Evolutionary conservation across 2,329 filamentous ascomycete species (phyloP).

Genomic region (Fusarium sp.): DNA sequence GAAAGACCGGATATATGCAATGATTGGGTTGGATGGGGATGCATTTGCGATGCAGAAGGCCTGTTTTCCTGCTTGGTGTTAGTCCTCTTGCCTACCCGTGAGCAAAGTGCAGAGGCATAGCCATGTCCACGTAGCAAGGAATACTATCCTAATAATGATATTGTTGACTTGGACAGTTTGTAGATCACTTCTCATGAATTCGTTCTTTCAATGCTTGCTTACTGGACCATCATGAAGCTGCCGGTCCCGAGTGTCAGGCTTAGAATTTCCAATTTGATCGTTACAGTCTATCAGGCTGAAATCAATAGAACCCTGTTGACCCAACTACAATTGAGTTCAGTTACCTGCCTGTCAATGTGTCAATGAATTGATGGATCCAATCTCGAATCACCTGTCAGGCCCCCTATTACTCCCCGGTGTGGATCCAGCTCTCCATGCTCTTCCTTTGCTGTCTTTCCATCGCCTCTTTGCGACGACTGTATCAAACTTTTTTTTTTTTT

Average conservation of each 20-base stretch:
- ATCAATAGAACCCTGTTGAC: constrained; percentile 2
- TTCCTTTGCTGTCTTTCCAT: constrained; percentile 32
- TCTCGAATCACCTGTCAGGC: constrained; percentile 11
- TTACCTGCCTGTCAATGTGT: not conserved
- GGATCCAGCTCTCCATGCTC: constrained; percentile 32
- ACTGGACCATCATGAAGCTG: not conserved
- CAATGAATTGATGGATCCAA: constrained; percentile 15
- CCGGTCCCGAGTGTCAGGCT: not conserved
- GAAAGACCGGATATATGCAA: constrained; percentile 11
- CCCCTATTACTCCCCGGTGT: constrained; percentile 28
- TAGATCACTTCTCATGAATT: not conserved
- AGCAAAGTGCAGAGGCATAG: not conserved
- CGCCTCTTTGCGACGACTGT: constrained; percentile 25
- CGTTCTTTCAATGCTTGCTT: constrained; percentile 7
- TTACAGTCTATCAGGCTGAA: constrained; percentile 11
- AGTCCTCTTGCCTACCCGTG: constrained; percentile 1
- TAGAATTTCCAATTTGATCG: constrained; percentile 10
- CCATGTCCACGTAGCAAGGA: constrained; percentile 19
- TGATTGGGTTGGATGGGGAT: constrained; percentile 24
- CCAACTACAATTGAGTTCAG: not conserved
- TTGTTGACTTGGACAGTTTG: too few relatives aligned
- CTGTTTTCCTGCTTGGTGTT: constrained; percentile 23
- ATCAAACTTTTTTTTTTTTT: constrained; percentile 36
- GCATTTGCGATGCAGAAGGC: constrained; percentile 19
- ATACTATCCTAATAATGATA: too few relatives aligned